Conservation (phyloP, 805 yeast genomes). For the Kuraishia hungarica region DNA sequence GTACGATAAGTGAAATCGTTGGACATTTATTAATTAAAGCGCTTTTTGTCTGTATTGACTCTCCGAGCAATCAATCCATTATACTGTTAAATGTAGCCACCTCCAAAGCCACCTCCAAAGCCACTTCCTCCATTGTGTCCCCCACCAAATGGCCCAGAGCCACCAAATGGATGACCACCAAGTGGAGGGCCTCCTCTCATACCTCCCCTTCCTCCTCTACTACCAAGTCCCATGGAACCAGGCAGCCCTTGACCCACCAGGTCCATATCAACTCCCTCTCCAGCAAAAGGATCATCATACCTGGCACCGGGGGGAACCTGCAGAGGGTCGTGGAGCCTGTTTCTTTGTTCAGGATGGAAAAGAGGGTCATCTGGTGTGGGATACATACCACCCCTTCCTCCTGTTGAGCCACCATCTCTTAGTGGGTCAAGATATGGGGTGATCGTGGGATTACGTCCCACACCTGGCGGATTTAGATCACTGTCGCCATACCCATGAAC, state of each 20-base stretch:
- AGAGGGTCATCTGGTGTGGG: slow-evolving; percentile 45
- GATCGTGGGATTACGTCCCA: slow-evolving; percentile 29
- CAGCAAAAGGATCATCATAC: slow-evolving; percentile 42
- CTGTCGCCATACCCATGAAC: slow-evolving; percentile 27
- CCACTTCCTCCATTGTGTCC: slow-evolving; percentile 11
- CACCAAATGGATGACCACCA: slow-evolving; percentile 2
- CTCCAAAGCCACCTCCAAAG: slow-evolving; percentile 7
- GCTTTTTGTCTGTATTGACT: not conserved
- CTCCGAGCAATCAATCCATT: no score
- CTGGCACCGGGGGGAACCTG: slow-evolving; percentile 38
- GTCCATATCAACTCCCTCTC: slow-evolving; percentile 34
- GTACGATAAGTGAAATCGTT: not conserved
- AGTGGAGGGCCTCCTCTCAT: slow-evolving; percentile 2
- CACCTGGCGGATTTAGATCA: slow-evolving; percentile 43
- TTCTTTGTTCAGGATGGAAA: slow-evolving; percentile 16
- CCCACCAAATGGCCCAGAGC: slow-evolving; percentile 5
- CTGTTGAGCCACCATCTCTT: not conserved
- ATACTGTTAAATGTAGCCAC: not conserved
- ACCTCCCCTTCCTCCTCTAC: not conserved
- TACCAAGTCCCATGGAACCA: slow-evolving; percentile 22
- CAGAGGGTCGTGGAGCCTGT: slow-evolving; percentile 3
- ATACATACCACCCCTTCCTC: slow-evolving; percentile 42
- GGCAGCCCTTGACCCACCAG: slow-evolving; percentile 38
- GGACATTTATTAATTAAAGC: not conserved
- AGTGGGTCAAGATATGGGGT: slow-evolving; percentile 36